Percentiles rank a stretch among this genome's conserved stretches.
Evolutionary conservation across 305 asterid species (phyloP).

Genomic region (Rubia balearica): DNA sequence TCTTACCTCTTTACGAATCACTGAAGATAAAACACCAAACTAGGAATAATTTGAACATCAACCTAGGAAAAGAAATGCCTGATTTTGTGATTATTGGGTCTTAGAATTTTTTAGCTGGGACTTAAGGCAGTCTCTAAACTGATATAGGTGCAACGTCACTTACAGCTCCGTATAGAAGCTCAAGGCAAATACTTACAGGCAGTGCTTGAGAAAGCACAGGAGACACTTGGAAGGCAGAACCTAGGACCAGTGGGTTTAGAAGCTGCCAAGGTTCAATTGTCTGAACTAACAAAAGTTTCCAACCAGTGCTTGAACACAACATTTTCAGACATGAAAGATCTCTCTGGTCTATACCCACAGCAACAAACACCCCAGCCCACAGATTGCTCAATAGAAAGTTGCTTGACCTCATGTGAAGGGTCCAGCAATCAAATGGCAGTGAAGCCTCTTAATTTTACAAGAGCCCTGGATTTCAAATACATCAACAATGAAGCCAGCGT

Average conservation of each 20-base stretch:
- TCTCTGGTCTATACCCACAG: slow-evolving; percentile 45
- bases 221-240: slow-evolving; percentile 76
- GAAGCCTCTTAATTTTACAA: slow-evolving; percentile 32
- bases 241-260: slow-evolving; percentile 59
- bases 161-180: slow-evolving; percentile 89
- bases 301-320: slow-evolving; percentile 67
- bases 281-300: slow-evolving; percentile 75
- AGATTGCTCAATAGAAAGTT: neutral
- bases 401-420: neutral
- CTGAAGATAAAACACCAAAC: neutral
- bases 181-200: slow-evolving; percentile 85
- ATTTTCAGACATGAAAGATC: slow-evolving; percentile 53
- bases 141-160: slow-evolving; percentile 78
- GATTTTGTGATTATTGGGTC: neutral
- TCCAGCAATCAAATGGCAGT: slow-evolving; percentile 34
- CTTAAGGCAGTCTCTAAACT: slow-evolving; percentile 21
- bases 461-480: slow-evolving; percentile 30
- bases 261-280: slow-evolving; percentile 72
- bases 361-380: slow-evolving; percentile 9
- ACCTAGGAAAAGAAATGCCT: neutral
- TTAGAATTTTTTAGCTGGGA: neutral
- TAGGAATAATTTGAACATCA: neutral
- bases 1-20: too few species aligned
- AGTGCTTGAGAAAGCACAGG: slow-evolving; percentile 93
- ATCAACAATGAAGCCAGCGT: slow-evolving; percentile 30